Percentiles rank a stretch among this genome's conserved stretches.
These are phyloP conservation scores for Arthrocladium fulminans DNA, from an alignment of 2,329 filamentous ascomycete genomes.

Conservation along the genomic window DNA sequence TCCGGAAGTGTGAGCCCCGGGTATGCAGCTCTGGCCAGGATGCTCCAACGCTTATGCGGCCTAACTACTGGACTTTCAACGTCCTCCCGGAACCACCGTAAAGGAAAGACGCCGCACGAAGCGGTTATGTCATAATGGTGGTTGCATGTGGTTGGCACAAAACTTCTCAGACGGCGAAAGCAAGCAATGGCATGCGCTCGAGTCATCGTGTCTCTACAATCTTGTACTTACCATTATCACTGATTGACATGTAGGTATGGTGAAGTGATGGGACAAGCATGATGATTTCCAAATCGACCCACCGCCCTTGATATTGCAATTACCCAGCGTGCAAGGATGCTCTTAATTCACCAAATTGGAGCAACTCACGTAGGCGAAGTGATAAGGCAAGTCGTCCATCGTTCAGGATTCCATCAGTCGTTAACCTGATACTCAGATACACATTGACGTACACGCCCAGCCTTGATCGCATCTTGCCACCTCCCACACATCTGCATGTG, in stretches of 20 bases:
- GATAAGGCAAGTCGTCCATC: constrained; percentile 39
- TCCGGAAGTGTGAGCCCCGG: too few species aligned
- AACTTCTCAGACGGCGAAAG: neutral
- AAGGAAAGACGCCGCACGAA: neutral
- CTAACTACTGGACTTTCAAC: neutral
- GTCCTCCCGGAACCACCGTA: neutral
- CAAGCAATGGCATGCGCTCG: neutral
- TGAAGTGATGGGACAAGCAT: neutral
- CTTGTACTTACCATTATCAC: neutral
- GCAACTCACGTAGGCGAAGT: constrained; percentile 92
- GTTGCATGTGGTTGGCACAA: neutral
- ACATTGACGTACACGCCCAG: constrained; percentile 88
- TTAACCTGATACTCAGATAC: constrained; percentile 42
- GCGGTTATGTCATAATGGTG: neutral
- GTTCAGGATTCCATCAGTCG: neutral
- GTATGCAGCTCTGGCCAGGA: neutral
- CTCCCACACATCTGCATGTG: constrained; percentile 69
- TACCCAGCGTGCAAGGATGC: constrained; percentile 47
- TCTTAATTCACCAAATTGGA: constrained; percentile 83
- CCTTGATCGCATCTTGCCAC: constrained; percentile 79
- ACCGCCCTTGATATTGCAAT: neutral
- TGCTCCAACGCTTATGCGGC: neutral
- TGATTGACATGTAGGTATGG: neutral
- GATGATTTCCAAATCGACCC: neutral
- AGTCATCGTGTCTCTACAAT: neutral